These are phyloP conservation scores for Candida maltosa DNA, from an alignment of 805 yeast species.

Conservation along the genomic window DNA sequence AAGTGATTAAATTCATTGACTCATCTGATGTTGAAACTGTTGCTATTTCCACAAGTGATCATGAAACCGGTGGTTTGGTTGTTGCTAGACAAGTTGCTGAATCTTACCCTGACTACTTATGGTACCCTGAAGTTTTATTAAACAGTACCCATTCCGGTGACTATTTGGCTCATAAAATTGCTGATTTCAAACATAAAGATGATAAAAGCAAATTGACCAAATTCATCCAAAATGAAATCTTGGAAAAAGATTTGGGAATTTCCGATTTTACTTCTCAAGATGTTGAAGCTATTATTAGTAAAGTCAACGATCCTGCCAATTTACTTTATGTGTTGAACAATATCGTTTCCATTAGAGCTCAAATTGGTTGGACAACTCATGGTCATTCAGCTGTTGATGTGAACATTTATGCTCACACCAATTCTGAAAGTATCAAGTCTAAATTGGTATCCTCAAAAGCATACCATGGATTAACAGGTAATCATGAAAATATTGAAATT, in stretches of 20 bases:
- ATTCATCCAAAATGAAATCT: slow-evolving; percentile 51
- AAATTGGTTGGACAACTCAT: slow-evolving; percentile 94
- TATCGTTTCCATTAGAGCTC: slow-evolving; percentile 77
- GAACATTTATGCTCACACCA: slow-evolving; percentile 79
- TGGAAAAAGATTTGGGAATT: slow-evolving; percentile 68
- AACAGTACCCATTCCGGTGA: slow-evolving; percentile 79
- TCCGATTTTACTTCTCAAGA: slow-evolving; percentile 55
- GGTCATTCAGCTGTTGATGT: slow-evolving; percentile 97
- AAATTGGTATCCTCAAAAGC: slow-evolving; percentile 26
- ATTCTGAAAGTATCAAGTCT: slow-evolving; percentile 42
- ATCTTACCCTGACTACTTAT: slow-evolving; percentile 77
- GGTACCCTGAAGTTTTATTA: slow-evolving; percentile 78
- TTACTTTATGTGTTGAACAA: slow-evolving; percentile 57
- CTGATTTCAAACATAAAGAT: slow-evolving; percentile 24
- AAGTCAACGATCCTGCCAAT: slow-evolving; percentile 23
- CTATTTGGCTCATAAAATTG: slow-evolving; percentile 48
- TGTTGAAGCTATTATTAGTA: slow-evolving; percentile 17
- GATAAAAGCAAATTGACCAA: slow-evolving; percentile 22
- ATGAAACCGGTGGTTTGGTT: slow-evolving; percentile 94
- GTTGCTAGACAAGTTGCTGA: slow-evolving; percentile 72
- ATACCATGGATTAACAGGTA: slow-evolving; percentile 58
- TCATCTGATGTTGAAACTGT: slow-evolving; percentile 70
- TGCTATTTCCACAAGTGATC: slow-evolving; percentile 83
- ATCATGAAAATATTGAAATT: slow-evolving; percentile 82
- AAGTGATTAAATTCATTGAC: slow-evolving; percentile 69